Base-by-base conservation (phyloP, 192 early-diverging fungal species). In the Rhizophagus sp. region DNA sequence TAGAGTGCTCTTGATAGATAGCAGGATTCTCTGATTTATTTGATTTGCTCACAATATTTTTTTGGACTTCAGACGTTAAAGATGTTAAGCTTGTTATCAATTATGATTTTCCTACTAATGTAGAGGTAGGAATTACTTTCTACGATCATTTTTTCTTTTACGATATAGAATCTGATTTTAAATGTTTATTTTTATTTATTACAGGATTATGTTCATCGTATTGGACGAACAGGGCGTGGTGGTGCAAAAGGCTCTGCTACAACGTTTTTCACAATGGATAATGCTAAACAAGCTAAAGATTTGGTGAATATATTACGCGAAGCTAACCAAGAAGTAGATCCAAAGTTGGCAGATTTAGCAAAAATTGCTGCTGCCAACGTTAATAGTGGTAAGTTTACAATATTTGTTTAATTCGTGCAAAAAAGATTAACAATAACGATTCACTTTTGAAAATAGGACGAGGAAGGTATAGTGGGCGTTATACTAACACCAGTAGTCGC, bases 31-130 rank as follows among this genome's bases (percentile, higher is more conserved):
- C 2, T 72, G 36, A 19, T 67, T 77, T 72, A 62, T 69, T 81
- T 81, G 64, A 73, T 47, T 76, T 83, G 80, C 72, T 85, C 78
- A 81, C 83, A 68, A 81, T 57, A 41, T 83, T 81, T 74, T 80
- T 68, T 81, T 52, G 49, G 33, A 70, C 47, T 79, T 33, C 85
- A 93, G 94, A 95, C 85, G 90, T 95, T 86, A 96, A 96, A 83
- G 94, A 97, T 84, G 96, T 99, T 83, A 97, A 97, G 83, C 95
- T 93, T 85, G 97, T 99, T 19, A 95, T 99, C 87, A 99, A 99
- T 85, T 95, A 94, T 79, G 96, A 96, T 75, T 97, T 97, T 89
- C 97, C 97, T 30, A 91, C 91, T 79, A 97, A 93, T 79, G 90
- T 95, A 76, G 94, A 95, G 78, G 78, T 79, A 61, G 69, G 19